A percentile compares a stretch with the other conserved stretches of the same genome.
These are phyloP conservation scores for Straminergon stramineum DNA, from an alignment of 225 moss, liverwort and hornwort species.

Conservation along the genomic window DNA sequence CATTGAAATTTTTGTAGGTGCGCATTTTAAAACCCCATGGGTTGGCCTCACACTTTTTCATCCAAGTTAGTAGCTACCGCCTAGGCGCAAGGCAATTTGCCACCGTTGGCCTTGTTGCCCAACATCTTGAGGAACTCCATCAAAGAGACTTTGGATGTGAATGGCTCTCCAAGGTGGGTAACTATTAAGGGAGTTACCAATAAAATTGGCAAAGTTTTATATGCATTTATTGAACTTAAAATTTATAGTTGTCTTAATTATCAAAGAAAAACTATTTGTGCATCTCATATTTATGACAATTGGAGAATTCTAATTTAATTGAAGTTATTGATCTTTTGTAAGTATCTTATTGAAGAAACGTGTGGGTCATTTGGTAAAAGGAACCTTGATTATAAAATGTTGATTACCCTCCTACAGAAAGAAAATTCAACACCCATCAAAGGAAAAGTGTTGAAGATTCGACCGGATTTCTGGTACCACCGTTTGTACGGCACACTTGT, in stretches of 20 bases:
- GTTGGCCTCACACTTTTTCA: background rate
- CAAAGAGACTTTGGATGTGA: background rate
- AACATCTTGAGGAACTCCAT: background rate
- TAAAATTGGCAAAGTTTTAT: background rate
- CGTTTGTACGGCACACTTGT: background rate
- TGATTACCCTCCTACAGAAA: no score
- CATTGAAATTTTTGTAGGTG: background rate
- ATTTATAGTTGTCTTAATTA: no score
- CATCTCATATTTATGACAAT: background rate
- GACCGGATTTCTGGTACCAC: background rate
- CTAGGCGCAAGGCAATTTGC: background rate
- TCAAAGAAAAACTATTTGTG: background rate
- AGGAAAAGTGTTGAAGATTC: background rate
- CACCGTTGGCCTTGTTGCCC: background rate
- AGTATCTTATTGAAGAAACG: background rate
- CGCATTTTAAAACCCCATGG: background rate
- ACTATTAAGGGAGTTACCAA: background rate
- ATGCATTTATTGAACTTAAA: no score
- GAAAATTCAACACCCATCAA: background rate
- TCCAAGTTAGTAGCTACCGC: background rate
- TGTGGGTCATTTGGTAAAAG: background rate
- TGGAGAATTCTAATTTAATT: background rate
- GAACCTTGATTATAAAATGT: background rate
- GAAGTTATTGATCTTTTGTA: background rate
- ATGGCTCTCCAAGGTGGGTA: background rate